These are phyloP conservation scores for Cephaloascus fragrans DNA, from an alignment of 805 yeast species.

Conservation along the genomic window DNA sequence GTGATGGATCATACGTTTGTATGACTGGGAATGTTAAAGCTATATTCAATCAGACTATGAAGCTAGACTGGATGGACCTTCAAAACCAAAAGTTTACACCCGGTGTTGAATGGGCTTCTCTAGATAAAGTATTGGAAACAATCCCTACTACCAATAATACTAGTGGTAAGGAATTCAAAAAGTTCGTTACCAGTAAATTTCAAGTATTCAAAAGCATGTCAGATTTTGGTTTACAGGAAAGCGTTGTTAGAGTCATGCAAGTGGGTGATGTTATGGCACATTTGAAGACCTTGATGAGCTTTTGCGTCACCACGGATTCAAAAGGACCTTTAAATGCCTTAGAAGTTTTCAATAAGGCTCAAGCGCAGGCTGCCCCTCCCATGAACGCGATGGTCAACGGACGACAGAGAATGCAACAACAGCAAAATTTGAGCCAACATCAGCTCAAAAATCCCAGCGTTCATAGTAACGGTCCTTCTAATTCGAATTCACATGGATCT, in stretches of 20 bases:
- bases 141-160: constrained; percentile 12
- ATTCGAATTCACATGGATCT: constrained; percentile 1
- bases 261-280: constrained; percentile 72
- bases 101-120: constrained; percentile 32
- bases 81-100: constrained; percentile 37
- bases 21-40: constrained; percentile 55
- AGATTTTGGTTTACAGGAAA: constrained; percentile 53
- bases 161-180: constrained; percentile 11
- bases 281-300: constrained; percentile 54
- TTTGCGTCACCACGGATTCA: constrained; percentile 36
- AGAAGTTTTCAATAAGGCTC: constrained; percentile 22
- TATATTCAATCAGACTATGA: constrained; percentile 49
- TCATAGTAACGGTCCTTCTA: neutral
- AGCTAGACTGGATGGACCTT: constrained; percentile 67
- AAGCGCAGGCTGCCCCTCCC: constrained; percentile 2
- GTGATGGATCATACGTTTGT: constrained; percentile 63
- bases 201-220: constrained; percentile 39
- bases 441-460: constrained; percentile 2
- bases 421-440: constrained; percentile 6
- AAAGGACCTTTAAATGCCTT: constrained; percentile 48
- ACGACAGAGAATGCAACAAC: constrained; percentile 12
- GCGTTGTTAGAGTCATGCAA: constrained; percentile 62
- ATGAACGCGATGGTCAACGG: constrained; percentile 9
- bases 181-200: constrained; percentile 12
- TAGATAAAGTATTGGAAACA: constrained; percentile 27